Evolutionary conservation across 148 eudicot genomes (phyloP).

Genomic region (Rhododendron williamsianum): DNA sequence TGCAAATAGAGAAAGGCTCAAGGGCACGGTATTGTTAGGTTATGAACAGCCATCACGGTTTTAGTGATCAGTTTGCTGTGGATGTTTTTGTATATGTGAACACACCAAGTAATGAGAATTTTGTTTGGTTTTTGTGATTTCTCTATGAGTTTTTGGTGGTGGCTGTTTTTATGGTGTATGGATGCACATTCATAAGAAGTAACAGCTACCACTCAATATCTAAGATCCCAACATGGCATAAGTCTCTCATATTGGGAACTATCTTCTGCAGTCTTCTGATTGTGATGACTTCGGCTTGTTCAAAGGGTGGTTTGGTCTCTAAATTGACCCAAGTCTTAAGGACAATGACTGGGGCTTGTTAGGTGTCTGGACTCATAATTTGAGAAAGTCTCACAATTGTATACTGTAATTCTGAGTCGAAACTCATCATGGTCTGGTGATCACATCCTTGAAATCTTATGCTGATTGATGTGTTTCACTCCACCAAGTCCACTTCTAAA

Average conservation of each 20-base stretch:
- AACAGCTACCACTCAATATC: not conserved
- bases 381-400: not conserved
- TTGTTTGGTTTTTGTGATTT: not conserved
- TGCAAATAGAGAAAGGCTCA: not conserved
- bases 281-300: not conserved
- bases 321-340: not conserved
- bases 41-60: not conserved
- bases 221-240: not conserved
- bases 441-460: too few relatives aligned
- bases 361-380: not conserved
- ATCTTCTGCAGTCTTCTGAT: not conserved
- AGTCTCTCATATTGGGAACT: not conserved
- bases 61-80: not conserved
- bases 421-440: not conserved
- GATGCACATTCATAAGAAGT: not conserved
- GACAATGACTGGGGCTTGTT: not conserved
- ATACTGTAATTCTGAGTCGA: not conserved
- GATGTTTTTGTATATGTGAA: conserved; percentile 8
- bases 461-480: too few relatives aligned
- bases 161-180: not conserved
- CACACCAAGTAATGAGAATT: not conserved
- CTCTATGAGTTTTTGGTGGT: not conserved
- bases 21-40: not conserved
- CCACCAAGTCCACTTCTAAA: too few relatives aligned
- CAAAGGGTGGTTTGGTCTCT: not conserved